phyloP scores from a whole-genome alignment of 257 asterid genomes.

The Leonotis leonurus region DNA sequence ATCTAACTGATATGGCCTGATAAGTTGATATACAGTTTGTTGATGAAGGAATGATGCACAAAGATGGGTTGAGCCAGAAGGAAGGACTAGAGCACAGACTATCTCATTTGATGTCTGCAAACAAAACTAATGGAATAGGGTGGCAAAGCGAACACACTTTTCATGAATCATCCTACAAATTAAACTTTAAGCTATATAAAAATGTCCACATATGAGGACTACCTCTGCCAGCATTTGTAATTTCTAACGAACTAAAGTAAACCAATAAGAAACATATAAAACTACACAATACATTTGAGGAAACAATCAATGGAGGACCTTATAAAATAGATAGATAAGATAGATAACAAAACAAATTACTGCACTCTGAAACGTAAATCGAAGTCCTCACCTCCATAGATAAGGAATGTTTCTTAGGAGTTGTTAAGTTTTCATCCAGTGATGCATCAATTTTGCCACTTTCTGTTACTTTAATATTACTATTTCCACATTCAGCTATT shows the following conservation, averaged over 20 bases:
- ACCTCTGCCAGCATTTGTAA: not conserved
- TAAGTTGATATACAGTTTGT: not conserved
- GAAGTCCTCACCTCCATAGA: conserved; percentile 40
- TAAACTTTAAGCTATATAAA: not conserved
- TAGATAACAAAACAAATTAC: not conserved
- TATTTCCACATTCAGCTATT: conserved; percentile 19
- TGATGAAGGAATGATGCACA: not conserved
- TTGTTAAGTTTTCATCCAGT: conserved; percentile 17
- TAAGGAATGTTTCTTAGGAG: conserved; percentile 29
- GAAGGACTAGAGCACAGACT: not conserved
- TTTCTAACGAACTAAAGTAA: not conserved
- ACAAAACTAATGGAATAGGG: not conserved
- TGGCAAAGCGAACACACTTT: not conserved
- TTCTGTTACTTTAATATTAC: conserved; percentile 16
- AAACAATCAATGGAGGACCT: not conserved
- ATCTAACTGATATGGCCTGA: not conserved
- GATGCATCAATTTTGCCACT: conserved; percentile 16
- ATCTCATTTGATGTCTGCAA: not conserved
- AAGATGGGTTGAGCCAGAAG: not conserved
- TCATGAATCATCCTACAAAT: not conserved
- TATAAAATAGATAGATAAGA: not conserved
- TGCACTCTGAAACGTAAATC: not conserved
- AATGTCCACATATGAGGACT: not conserved
- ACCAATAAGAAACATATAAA: not conserved
- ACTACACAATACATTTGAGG: not conserved